phyloP scores from a whole-genome alignment of 2,329 filamentous ascomycete genomes.

The Pseudogymnoascus sp. region DNA sequence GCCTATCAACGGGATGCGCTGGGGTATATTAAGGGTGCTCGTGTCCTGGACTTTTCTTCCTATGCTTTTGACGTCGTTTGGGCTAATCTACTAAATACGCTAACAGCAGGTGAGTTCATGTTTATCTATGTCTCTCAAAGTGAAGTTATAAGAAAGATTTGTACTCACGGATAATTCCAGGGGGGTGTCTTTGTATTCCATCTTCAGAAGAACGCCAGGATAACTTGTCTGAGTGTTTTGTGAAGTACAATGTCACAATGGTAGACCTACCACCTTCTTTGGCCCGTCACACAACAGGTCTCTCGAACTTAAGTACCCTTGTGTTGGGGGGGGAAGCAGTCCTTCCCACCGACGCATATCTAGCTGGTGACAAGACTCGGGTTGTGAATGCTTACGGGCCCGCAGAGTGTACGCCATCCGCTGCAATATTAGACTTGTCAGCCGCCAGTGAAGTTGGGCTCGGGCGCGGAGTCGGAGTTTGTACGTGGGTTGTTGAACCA shows the following conservation, averaged over 20 bases:
- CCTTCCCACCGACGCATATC: background rate
- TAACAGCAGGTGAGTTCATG: background rate
- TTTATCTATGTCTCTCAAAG: background rate
- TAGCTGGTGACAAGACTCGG: slow-evolving; percentile 12
- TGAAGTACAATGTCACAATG: slow-evolving; percentile 14
- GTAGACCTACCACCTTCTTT: slow-evolving; percentile 16
- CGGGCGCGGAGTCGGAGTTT: background rate
- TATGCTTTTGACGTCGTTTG: slow-evolving; percentile 17
- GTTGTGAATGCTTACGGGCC: slow-evolving; percentile 17
- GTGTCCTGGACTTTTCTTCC: slow-evolving; percentile 13
- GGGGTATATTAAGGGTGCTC: background rate
- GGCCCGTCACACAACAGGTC: slow-evolving; percentile 11
- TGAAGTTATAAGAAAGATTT: background rate
- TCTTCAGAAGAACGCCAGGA: slow-evolving; percentile 16
- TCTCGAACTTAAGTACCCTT: slow-evolving; percentile 13
- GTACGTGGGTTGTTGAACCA: slow-evolving; percentile 35
- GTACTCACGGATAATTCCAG: slow-evolving; percentile 1
- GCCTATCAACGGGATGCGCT: background rate
- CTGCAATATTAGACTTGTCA: background rate
- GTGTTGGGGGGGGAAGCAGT: slow-evolving; percentile 16
- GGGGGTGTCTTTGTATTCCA: slow-evolving; percentile 16
- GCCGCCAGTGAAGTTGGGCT: background rate
- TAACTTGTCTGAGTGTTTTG: slow-evolving; percentile 14
- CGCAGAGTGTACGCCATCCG: slow-evolving; percentile 14
- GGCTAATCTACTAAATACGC: slow-evolving; percentile 14